Conservation (phyloP, 2,329 filamentous ascomycete genomes). For the Byssoonygena ceratinophila region DNA sequence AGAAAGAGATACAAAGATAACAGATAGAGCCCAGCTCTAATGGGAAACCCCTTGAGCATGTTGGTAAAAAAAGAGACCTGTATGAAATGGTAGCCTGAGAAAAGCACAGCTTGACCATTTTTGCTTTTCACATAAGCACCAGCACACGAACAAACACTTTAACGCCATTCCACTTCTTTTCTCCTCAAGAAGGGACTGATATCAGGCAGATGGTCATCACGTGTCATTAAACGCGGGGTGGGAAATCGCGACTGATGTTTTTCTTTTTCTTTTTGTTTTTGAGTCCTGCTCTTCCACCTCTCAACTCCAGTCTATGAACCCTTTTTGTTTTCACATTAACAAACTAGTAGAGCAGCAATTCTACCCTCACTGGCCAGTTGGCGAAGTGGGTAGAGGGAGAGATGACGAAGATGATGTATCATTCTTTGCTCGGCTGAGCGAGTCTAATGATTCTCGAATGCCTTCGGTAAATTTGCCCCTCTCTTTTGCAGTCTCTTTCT, state of each 20-base stretch:
- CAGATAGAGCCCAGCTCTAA: conserved; percentile 10
- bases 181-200: neutral
- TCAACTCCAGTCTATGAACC: neutral
- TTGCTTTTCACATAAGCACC: conserved; percentile 1
- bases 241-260: conserved; percentile 11
- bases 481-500: conserved; percentile 20
- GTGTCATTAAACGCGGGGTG: conserved; percentile 14
- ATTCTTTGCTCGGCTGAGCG: conserved; percentile 6
- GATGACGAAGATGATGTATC: conserved; percentile 4
- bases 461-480: neutral
- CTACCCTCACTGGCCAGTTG: neutral
- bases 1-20: neutral
- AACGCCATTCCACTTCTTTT: conserved; percentile 15
- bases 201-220: conserved; percentile 10
- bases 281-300: conserved; percentile 8
- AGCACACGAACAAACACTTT: neutral
- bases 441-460: conserved; percentile 1
- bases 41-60: neutral
- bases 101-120: neutral
- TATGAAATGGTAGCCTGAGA: neutral
- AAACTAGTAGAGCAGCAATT: neutral
- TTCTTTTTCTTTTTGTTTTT: conserved; percentile 7
- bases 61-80: neutral
- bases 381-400: neutral
- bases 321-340: neutral